Evolutionary conservation across 805 yeast genomes (phyloP), one percentile per base, ranked within the genome.

Genomic region (Saturnispora halmiae): DNA sequence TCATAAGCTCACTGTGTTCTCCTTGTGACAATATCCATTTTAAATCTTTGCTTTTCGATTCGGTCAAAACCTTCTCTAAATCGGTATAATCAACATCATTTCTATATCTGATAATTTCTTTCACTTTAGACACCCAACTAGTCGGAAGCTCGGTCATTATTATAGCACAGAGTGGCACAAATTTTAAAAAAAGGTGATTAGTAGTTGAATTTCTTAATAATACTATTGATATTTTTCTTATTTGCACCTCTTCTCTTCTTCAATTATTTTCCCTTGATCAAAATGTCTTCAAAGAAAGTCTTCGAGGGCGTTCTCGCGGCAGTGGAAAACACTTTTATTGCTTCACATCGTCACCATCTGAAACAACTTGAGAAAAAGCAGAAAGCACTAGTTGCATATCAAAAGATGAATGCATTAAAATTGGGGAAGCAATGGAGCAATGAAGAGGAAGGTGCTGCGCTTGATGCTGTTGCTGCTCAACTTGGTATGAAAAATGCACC

Each of bases 351-450:
- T 33, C 50, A 58, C n/a, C 72, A 67, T 32, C 49, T 60, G 35
- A 58, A 62, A 39, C 67, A 68, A 36, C 64, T 67, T 13, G 15
- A 60, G 6, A 69, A 69, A 45, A 71, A 66, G 43, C 65, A 66
- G 40, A 62, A 63, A 31, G 72, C 80, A 0, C 46, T 68, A 33
- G 55, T 72, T 26, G 67, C 64, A 31, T 75, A 75, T 51, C 66
- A 67, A 49, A 70, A 69, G 55, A 49, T 73, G 50, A 74, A 69
- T 40, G 53, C 65, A 28, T 52, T 69, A 29, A 63, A 61, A 32
- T 55, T 65, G 18, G 66, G 70, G 7, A 59, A 69, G 39, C 43
- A 43, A 16, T 40, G 60, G 13, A 47, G 57, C 6, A 51, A 59
- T 3, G 59, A 51, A 19, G 59, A 54, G 30, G 61, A 64, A 31